These are phyloP conservation scores for Vigna reflexopilosa DNA, from an alignment of 306 rosid genomes.

Conservation along the genomic window DNA sequence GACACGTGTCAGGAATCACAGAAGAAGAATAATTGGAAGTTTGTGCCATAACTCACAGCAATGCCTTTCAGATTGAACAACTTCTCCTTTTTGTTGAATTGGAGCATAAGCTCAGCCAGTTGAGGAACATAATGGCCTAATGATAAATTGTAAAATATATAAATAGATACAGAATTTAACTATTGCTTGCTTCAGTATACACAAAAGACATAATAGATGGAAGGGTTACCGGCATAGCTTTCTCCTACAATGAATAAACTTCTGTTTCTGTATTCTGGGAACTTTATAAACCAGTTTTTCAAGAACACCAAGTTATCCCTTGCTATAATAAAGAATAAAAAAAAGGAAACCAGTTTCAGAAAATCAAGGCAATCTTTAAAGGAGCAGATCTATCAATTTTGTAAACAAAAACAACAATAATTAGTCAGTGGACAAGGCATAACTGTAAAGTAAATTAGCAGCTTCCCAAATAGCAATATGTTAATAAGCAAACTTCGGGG, in stretches of 20 bases:
- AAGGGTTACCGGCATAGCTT: constrained; percentile 72
- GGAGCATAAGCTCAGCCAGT: constrained; percentile 70
- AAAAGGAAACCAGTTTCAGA: constrained; percentile 45
- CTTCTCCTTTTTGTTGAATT: constrained; percentile 61
- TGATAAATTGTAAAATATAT: constrained; percentile 20
- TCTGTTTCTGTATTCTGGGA: constrained; percentile 64
- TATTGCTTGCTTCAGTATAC: not conserved
- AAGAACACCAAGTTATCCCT: constrained; percentile 68
- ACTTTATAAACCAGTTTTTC: constrained; percentile 71
- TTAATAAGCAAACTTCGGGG: constrained; percentile 40
- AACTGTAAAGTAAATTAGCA: constrained; percentile 53
- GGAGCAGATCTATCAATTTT: constrained; percentile 9
- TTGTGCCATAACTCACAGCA: constrained; percentile 62
- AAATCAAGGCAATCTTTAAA: constrained; percentile 37
- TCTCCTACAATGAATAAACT: constrained; percentile 74
- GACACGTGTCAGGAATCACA: constrained; percentile 31
- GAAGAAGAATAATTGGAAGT: constrained; percentile 50
- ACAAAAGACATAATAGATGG: constrained; percentile 13
- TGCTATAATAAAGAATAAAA: constrained; percentile 53
- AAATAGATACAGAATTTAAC: not conserved
- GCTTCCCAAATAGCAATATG: constrained; percentile 39
- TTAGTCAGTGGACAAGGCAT: constrained; percentile 45
- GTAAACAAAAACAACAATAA: constrained; percentile 33
- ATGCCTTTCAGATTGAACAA: constrained; percentile 72
- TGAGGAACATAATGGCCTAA: constrained; percentile 88